phyloP scores from a whole-genome alignment of 2,329 filamentous ascomycete genomes.

The Curvularia sp. region DNA sequence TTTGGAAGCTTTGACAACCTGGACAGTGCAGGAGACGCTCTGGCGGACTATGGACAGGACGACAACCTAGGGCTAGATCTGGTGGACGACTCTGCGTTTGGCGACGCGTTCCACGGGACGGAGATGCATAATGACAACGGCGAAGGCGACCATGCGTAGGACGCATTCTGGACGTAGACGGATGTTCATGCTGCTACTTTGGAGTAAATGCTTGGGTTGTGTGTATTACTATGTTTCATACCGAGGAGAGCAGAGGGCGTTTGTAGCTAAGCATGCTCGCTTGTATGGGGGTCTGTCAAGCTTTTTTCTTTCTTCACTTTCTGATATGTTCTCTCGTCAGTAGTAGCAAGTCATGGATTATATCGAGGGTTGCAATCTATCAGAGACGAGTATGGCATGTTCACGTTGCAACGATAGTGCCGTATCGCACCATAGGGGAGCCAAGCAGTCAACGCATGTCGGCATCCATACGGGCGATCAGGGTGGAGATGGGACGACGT shows the following conservation, averaged over 20 bases:
- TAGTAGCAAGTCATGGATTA: neutral
- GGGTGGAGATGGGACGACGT: neutral
- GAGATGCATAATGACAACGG: slow-evolving; percentile 46
- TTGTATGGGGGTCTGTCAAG: neutral
- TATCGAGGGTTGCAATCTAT: neutral
- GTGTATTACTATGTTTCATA: slow-evolving; percentile 13
- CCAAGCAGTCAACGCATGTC: neutral
- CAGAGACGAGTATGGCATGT: neutral
- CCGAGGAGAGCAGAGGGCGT: slow-evolving; percentile 2
- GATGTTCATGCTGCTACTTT: neutral
- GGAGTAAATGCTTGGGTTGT: slow-evolving; percentile 7
- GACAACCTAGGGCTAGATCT: slow-evolving; percentile 49
- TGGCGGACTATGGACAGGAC: slow-evolving; percentile 50
- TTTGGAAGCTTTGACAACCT: slow-evolving; percentile 50
- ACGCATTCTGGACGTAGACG: slow-evolving; percentile 6
- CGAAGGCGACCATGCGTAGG: slow-evolving; percentile 38
- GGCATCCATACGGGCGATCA: neutral
- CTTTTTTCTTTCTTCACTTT: neutral
- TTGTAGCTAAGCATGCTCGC: slow-evolving; percentile 1
- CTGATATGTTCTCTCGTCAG: neutral
- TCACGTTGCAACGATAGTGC: neutral
- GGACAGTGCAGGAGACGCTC: slow-evolving; percentile 51
- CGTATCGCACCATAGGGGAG: neutral
- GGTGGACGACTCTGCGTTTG: slow-evolving; percentile 51
- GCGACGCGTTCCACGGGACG: slow-evolving; percentile 51